Percentiles rank a stretch among this genome's conserved stretches.
phyloP scores from a whole-genome alignment of 306 rosid species.

The Rosa rugosa region DNA sequence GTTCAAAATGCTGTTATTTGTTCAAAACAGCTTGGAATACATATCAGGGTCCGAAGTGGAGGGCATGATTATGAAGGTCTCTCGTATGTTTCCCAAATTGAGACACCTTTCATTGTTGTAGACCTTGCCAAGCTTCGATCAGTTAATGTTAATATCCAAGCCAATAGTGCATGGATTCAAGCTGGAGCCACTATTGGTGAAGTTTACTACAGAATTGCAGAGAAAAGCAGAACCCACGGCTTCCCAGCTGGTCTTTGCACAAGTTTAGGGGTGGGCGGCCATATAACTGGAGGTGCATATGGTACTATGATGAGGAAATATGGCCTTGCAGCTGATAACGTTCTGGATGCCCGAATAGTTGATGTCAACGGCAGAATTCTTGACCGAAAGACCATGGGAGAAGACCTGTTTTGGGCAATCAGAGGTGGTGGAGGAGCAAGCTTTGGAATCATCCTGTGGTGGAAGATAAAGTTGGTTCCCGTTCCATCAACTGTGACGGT shows the following conservation, averaged over 20 bases:
- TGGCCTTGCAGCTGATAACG: conserved; percentile 79
- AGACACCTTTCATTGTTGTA: conserved; percentile 22
- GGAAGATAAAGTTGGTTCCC: conserved; percentile 78
- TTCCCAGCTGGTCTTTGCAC: conserved; percentile 85
- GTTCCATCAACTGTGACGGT: conserved; percentile 74
- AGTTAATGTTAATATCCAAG: background rate
- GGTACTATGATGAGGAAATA: conserved; percentile 81
- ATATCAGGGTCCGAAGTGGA: conserved; percentile 45
- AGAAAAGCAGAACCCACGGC: conserved; percentile 61
- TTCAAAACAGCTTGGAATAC: conserved; percentile 50
- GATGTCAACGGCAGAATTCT: conserved; percentile 56
- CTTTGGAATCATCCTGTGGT: conserved; percentile 77
- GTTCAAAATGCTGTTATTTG: conserved; percentile 64
- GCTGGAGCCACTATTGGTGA: conserved; percentile 82
- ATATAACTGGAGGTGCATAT: conserved; percentile 81
- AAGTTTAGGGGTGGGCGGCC: conserved; percentile 81
- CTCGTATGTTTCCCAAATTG: conserved; percentile 24
- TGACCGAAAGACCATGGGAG: conserved; percentile 71
- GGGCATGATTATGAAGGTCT: conserved; percentile 36
- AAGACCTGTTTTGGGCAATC: conserved; percentile 84
- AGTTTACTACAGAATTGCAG: conserved; percentile 61
- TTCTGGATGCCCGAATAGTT: conserved; percentile 57
- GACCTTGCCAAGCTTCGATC: conserved; percentile 28
- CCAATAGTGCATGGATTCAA: conserved; percentile 31
- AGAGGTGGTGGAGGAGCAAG: conserved; percentile 94